These are phyloP conservation scores for Sicyos baderoa DNA, from an alignment of 306 rosid species.

Conservation along the genomic window DNA sequence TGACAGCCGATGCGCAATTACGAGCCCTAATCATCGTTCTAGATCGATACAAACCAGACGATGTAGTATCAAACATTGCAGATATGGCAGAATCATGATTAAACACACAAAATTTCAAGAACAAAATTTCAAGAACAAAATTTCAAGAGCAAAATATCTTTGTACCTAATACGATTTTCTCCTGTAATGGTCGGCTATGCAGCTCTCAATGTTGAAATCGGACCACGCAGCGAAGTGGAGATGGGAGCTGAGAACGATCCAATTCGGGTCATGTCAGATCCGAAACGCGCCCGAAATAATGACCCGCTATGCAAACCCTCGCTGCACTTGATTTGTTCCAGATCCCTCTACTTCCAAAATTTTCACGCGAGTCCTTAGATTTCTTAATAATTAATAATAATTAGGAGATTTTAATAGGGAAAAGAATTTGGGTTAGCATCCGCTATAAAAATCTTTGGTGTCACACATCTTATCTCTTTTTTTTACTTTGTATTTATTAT, in stretches of 20 bases:
- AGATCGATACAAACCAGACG: not conserved
- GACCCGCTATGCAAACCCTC: constrained; percentile 9
- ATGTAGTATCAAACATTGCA: not conserved
- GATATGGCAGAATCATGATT: not conserved
- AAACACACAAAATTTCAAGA: not conserved
- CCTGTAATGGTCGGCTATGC: not conserved
- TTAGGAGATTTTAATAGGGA: too few relatives aligned
- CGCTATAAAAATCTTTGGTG: too few relatives aligned
- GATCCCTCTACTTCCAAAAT: not conserved
- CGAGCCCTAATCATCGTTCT: not conserved
- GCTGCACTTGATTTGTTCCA: not conserved
- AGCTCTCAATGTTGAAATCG: not conserved
- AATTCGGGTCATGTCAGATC: not conserved
- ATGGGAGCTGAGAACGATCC: not conserved
- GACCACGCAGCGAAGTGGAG: not conserved
- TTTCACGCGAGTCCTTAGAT: not conserved
- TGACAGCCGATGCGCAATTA: constrained; percentile 7
- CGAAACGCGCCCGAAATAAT: not conserved
- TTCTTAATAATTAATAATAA: not conserved
- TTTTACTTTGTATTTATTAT: too few relatives aligned
- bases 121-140: not conserved
- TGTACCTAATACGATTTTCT: not conserved
- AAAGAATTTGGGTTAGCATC: too few relatives aligned
- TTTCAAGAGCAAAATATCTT: not conserved
- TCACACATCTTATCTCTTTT: too few relatives aligned